These are phyloP conservation scores for Neurospora sp. DNA, from an alignment of 495 filamentous ascomycete species.

Conservation along the genomic window DNA sequence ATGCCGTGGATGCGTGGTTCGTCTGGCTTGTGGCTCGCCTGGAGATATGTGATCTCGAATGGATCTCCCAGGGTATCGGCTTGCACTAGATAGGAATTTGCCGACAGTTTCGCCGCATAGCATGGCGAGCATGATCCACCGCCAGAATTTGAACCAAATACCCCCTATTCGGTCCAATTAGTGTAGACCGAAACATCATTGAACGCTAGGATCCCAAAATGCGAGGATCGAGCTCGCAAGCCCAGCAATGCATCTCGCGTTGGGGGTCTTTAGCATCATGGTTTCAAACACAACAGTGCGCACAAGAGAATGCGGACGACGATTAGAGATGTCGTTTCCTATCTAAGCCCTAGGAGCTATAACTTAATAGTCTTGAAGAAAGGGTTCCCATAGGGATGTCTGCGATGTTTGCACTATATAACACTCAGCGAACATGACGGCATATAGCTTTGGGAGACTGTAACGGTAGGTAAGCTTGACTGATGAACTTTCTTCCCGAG, in stretches of 20 bases:
- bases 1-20: background rate
- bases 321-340: background rate
- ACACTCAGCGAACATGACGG: background rate
- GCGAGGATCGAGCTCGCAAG: background rate
- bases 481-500: background rate
- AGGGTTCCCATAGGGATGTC: background rate
- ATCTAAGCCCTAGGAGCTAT: background rate
- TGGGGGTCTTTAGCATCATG: background rate
- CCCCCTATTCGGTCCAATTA: background rate
- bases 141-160: background rate
- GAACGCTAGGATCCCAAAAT: background rate
- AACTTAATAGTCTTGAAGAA: background rate
- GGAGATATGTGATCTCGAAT: background rate
- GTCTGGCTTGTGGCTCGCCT: background rate
- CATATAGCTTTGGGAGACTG: background rate
- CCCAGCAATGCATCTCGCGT: background rate
- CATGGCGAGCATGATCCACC: background rate
- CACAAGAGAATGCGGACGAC: background rate
- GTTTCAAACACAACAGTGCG: background rate
- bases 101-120: background rate
- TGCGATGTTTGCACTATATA: background rate
- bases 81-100: background rate
- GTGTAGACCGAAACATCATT: background rate
- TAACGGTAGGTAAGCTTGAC: background rate
- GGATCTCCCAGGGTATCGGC: background rate